phyloP scores from a whole-genome alignment of 2,329 filamentous ascomycete genomes.

The Penicillium vulpinum region DNA sequence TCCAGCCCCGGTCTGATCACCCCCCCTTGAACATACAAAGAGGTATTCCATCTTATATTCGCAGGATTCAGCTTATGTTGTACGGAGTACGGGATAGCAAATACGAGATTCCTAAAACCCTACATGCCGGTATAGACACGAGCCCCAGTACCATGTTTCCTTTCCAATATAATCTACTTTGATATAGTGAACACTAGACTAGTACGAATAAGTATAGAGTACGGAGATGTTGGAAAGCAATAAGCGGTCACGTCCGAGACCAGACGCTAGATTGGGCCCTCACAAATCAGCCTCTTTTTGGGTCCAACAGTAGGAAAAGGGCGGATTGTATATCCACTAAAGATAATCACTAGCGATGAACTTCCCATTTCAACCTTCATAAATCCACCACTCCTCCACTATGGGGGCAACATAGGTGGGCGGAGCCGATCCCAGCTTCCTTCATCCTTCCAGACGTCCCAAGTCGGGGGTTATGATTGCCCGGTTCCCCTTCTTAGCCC shows the following conservation, averaged over 20 bases:
- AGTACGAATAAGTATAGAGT: not conserved
- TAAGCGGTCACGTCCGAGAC: constrained; percentile 21
- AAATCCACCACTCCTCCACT: constrained; percentile 5
- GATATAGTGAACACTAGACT: not conserved
- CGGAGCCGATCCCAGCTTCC: constrained; percentile 24
- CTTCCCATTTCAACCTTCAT: not conserved
- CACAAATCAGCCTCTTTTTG: constrained; percentile 15
- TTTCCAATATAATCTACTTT: not conserved
- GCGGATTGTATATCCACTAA: not conserved
- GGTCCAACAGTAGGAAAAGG: constrained; percentile 12
- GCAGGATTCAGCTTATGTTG: not conserved
- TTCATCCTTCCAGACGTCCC: constrained; percentile 28
- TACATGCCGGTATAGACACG: constrained; percentile 9
- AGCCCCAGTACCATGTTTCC: not conserved
- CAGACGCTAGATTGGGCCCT: constrained; percentile 14
- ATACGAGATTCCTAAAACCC: constrained; percentile 1
- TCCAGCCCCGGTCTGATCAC: not conserved
- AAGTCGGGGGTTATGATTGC: constrained; percentile 18
- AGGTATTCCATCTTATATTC: not conserved
- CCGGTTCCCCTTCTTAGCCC: constrained; percentile 13
- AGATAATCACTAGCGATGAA: constrained; percentile 2
- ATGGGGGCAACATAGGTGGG: constrained; percentile 5
- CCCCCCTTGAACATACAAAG: not conserved
- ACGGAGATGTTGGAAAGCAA: not conserved
- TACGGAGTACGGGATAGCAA: not conserved